These are phyloP conservation scores for Fusarium chlamydosporum DNA, from an alignment of 2,329 filamentous ascomycete species.

Conservation along the genomic window DNA sequence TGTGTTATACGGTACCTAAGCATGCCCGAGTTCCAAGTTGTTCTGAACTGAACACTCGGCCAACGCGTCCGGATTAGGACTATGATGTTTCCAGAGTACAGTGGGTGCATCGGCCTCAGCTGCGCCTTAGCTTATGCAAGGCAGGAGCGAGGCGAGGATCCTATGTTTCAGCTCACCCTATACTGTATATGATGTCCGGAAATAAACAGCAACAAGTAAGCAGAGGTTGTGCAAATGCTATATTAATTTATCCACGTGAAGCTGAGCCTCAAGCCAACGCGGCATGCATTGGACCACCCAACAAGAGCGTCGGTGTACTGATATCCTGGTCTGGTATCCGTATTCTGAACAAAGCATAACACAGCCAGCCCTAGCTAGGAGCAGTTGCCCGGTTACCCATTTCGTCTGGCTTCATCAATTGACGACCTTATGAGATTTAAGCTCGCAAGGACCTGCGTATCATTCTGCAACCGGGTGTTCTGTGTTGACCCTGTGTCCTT, in stretches of 20 bases:
- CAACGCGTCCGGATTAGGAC: background rate
- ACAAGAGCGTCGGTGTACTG: conserved; percentile 5
- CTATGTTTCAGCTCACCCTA: conserved; percentile 26
- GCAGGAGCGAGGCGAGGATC: conserved; percentile 1
- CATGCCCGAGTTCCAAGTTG: conserved; percentile 2
- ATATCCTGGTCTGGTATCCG: conserved; percentile 7
- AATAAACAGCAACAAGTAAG: conserved; percentile 26
- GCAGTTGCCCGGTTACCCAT: conserved; percentile 2
- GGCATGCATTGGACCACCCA: conserved; percentile 14
- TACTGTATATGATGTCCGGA: conserved; percentile 9
- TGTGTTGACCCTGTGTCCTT: conserved; percentile 5
- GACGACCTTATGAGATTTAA: conserved; percentile 2
- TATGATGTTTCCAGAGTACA: background rate
- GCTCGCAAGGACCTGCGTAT: conserved; percentile 38
- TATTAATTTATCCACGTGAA: conserved; percentile 1
- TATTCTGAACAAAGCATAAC: background rate
- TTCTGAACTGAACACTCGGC: background rate
- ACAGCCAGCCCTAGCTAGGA: background rate
- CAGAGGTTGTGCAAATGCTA: background rate
- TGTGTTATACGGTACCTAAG: background rate
- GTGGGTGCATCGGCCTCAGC: conserved; percentile 13
- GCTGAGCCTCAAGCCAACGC: conserved; percentile 33
- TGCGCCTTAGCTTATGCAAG: conserved; percentile 31
- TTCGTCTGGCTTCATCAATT: conserved; percentile 1
- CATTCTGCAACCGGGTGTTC: conserved; percentile 26